Conservation (phyloP, 192 early-diverging fungal genomes). For the Funneliformis mosseae region DNA sequence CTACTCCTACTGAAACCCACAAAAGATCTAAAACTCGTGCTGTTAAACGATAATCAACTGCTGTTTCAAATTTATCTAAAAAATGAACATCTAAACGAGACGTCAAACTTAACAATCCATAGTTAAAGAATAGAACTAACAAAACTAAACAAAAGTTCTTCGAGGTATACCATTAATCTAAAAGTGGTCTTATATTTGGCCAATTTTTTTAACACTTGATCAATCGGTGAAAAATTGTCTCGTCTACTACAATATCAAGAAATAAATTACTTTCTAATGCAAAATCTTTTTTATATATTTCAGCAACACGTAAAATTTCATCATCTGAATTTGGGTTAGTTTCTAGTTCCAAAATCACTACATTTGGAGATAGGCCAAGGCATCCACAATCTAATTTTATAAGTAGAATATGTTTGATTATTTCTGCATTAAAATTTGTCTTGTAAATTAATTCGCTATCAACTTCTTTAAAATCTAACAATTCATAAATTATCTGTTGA, state of each 20-base stretch:
- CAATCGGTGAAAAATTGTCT: background rate
- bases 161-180: background rate
- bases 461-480: no score
- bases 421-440: background rate
- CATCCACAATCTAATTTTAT: background rate
- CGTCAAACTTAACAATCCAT: background rate
- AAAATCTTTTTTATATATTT: no score
- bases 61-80: no score
- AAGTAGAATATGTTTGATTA: background rate
- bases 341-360: conserved; percentile 1
- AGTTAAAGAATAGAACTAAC: conserved; percentile 1
- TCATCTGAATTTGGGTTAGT: background rate
- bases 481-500: no score
- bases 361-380: background rate
- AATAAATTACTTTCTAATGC: background rate
- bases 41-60: no score
- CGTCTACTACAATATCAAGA: background rate
- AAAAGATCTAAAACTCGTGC: no score
- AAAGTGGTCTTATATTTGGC: background rate
- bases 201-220: background rate
- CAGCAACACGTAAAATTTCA: background rate
- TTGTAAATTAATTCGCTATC: no score
- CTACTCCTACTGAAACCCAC: no score
- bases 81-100: background rate
- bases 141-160: background rate